Evolutionary conservation across 805 yeast species (phyloP).

Genomic region (Candida pseudofarinosa): DNA sequence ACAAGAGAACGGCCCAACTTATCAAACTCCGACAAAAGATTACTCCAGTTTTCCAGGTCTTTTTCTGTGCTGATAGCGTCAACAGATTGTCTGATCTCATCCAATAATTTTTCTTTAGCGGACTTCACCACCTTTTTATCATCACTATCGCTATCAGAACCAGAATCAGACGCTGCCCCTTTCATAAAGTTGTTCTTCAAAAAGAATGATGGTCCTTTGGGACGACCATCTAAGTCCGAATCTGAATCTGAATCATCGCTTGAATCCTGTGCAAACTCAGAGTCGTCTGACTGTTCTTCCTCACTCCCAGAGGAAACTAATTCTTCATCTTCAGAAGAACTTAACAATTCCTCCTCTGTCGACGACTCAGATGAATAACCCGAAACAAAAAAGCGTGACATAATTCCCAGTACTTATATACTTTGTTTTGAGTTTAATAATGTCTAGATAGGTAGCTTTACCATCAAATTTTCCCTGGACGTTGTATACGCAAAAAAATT

Average conservation of each 20-base stretch:
- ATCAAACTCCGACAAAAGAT: conserved; percentile 73
- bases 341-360: conserved; percentile 48
- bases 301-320: conserved; percentile 44
- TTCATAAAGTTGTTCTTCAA: conserved; percentile 48
- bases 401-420: conserved; percentile 21
- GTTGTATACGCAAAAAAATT: conserved; percentile 17
- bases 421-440: conserved; percentile 1
- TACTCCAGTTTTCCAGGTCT: conserved; percentile 74
- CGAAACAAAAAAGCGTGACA: conserved; percentile 88
- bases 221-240: conserved; percentile 29
- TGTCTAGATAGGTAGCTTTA: neutral
- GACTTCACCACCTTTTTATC: conserved; percentile 85
- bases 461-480: conserved; percentile 24
- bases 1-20: conserved; percentile 61
- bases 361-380: conserved; percentile 57
- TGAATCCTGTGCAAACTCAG: conserved; percentile 48
- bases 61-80: conserved; percentile 67
- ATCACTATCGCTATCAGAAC: conserved; percentile 55
- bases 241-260: conserved; percentile 31
- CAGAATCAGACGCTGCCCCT: conserved; percentile 35
- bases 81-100: conserved; percentile 70
- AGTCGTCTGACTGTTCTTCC: conserved; percentile 35
- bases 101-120: conserved; percentile 88
- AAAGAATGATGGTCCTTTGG: conserved; percentile 52
- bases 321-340: conserved; percentile 59